Evolutionary conservation across 2,329 filamentous ascomycete species (phyloP), one percentile per base, ranked within the genome.

Genomic region (Ophiocordyceps camponoti-floridani): DNA sequence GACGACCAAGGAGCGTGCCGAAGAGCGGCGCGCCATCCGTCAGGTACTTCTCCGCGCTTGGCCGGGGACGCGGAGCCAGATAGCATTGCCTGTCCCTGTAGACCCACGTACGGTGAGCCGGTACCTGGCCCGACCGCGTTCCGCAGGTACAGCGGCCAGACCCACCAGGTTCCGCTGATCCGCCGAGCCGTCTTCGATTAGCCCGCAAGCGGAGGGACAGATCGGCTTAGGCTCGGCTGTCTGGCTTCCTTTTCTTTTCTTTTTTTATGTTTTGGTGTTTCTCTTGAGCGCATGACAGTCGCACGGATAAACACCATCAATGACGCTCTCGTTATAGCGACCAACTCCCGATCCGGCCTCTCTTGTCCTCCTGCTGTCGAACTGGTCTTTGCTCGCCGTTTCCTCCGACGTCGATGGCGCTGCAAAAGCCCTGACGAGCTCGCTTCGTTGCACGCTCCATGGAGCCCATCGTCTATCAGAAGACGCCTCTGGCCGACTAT

Each of bases 401-500:
- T 28, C 26, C 19, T 14, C 40, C 40, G 11, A 19, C 9, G 8
- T 42, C 37, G 35, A 43, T 47, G 45, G 41, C 42, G 48, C 44
- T 45, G 55, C 55, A 48, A 59, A 58, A 56, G 55, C 57, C 55
- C 48, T 55, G 50, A 49, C 43, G 49, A 46, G 49, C 50, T 52
- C 53, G 45, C 49, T 50, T 48, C 49, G 51, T 43, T 55, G 50
- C 49, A 54, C 53, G 48, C 53, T 52, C 44, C 53, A 62, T 95
- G 88, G 88, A 94, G 73, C 78, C 83, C 57, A 72, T 94, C 55
- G 77, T 94, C 54, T 84, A 83, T 65, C 77, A 91, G 66, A 79
- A 87, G 66, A 84, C 84, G 60, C 88, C 88, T 54, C 72, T 95
- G 64, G 87, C 86, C 59, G 79, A 84, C 57, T 91, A 91, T 66